Conservation (phyloP, 169 alveolate species). For the Plasmodium knowlesi region DNA sequence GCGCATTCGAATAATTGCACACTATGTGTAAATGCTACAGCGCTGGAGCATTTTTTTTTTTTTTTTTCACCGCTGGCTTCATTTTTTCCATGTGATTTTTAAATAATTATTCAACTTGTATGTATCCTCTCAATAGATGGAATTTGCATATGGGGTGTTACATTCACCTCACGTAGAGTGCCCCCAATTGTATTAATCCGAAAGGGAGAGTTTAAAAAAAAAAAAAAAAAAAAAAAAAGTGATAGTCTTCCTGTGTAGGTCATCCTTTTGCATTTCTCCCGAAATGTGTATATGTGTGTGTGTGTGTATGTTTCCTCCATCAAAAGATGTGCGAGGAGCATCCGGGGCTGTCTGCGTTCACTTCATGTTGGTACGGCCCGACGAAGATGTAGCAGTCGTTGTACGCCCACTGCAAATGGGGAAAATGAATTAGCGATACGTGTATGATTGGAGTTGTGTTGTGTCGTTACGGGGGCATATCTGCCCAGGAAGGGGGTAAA, state of each 20-base stretch:
- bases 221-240: slow-evolving; percentile 36
- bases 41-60: background rate
- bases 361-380: slow-evolving; percentile 44
- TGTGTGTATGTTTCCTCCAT: background rate
- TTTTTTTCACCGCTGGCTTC: background rate
- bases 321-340: slow-evolving; percentile 18
- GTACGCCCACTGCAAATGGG: slow-evolving; percentile 52
- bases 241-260: background rate
- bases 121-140: background rate
- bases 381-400: slow-evolving; percentile 58
- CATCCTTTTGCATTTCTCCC: background rate
- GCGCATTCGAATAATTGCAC: background rate
- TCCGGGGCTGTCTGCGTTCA: slow-evolving; percentile 43
- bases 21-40: background rate
- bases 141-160: background rate
- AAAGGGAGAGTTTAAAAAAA: background rate
- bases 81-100: slow-evolving; percentile 2
- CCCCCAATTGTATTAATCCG: background rate
- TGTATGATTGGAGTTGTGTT: background rate
- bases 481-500: background rate
- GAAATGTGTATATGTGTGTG: background rate
- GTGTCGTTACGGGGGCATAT: background rate
- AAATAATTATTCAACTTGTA: background rate
- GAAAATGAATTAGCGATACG: background rate
- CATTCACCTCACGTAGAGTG: background rate